These are phyloP conservation scores for Populus trichocarpa DNA, from an alignment of 441 rosid species.

Conservation along the genomic window DNA sequence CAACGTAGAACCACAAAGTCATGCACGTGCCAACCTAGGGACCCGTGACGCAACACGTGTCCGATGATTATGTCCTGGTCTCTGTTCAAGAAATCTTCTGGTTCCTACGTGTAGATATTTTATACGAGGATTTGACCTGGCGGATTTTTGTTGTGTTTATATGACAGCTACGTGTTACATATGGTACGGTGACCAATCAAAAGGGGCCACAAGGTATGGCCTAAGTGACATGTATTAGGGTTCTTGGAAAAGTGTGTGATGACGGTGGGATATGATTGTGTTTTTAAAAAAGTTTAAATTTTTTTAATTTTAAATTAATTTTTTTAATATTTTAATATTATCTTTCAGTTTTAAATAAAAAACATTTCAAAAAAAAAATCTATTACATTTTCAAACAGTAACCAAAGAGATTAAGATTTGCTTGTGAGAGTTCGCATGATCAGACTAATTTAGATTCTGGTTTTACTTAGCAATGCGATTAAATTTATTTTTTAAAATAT, in stretches of 20 bases:
- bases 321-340: no score
- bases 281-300: no score
- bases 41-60: slow-evolving; percentile 3
- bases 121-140: neutral
- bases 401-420: no score
- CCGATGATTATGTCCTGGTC: neutral
- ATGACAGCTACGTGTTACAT: slow-evolving; percentile 10
- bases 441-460: no score
- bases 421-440: no score
- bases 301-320: no score
- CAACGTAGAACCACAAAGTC: neutral
- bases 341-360: no score
- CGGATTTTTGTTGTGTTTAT: neutral
- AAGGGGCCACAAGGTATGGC: neutral
- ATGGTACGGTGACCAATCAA: slow-evolving; percentile 4
- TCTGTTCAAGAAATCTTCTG: neutral
- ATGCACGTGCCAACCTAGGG: slow-evolving; percentile 1
- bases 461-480: no score
- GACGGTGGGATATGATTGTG: neutral
- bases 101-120: neutral
- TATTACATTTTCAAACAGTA: no score
- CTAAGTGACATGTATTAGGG: neutral
- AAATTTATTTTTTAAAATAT: no score
- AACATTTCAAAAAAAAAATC: no score
- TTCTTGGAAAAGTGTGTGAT: neutral